Conservation (phyloP, 2,329 filamentous ascomycete species). For the Cladosporium colombiae region DNA sequence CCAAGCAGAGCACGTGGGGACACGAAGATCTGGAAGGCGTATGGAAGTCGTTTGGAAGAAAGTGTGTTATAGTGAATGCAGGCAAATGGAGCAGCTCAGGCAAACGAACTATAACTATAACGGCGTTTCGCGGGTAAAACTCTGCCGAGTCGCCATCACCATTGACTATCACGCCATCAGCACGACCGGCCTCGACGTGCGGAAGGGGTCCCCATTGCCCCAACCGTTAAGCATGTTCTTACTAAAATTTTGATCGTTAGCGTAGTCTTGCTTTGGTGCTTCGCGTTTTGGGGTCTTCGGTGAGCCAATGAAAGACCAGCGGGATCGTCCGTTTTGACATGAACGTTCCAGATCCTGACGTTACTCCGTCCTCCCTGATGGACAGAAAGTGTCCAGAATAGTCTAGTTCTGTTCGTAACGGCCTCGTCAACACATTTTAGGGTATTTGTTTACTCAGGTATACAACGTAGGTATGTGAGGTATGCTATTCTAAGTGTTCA, state of each 20-base stretch:
- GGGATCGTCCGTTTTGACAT: neutral
- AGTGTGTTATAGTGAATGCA: slow-evolving; percentile 11
- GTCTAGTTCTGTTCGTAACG: neutral
- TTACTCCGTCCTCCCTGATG: neutral
- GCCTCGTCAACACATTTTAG: neutral
- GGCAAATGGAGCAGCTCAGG: slow-evolving; percentile 1
- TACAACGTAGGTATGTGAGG: neutral
- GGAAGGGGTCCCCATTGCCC: slow-evolving; percentile 3
- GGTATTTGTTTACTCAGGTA: neutral
- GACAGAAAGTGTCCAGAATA: neutral
- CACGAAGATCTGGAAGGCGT: slow-evolving; percentile 5
- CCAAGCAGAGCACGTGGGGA: slow-evolving; percentile 1
- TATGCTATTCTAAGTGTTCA: neutral
- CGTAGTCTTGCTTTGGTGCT: neutral
- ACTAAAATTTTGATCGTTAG: slow-evolving; percentile 10
- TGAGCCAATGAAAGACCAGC: neutral
- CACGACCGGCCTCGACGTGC: slow-evolving; percentile 4
- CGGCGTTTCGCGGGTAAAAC: slow-evolving; percentile 6
- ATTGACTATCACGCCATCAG: slow-evolving; percentile 17
- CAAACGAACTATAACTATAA: slow-evolving; percentile 1
- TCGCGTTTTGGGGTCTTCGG: neutral
- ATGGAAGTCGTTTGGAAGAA: slow-evolving; percentile 3
- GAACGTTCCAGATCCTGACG: slow-evolving; percentile 8
- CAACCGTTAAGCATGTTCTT: slow-evolving; percentile 2
- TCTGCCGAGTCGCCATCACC: slow-evolving; percentile 13